phyloP scores from a whole-genome alignment of 2,329 filamentous ascomycete genomes.

The Lachnellula cervina region DNA sequence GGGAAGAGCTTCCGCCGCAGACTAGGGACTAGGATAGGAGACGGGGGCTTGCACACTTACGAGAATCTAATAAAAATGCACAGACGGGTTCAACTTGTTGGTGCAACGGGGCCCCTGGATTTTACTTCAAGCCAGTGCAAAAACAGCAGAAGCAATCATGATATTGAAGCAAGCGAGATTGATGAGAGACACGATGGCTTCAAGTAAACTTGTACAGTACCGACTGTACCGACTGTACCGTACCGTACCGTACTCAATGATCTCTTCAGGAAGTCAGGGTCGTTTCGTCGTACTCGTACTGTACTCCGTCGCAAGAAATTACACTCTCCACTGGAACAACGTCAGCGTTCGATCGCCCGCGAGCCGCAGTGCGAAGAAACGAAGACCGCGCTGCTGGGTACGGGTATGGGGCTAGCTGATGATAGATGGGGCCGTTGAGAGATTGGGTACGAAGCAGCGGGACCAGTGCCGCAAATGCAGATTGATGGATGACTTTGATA shows the following conservation, averaged over 20 bases:
- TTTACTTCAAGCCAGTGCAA: not conserved
- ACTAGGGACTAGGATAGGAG: not conserved
- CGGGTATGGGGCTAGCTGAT: not conserved
- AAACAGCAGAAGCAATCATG: not conserved
- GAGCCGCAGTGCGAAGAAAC: not conserved
- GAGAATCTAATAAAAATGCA: too few species aligned
- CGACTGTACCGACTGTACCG: too few species aligned
- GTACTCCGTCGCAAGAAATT: not conserved
- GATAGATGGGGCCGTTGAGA: not conserved
- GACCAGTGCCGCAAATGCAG: not conserved
- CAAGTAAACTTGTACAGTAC: too few species aligned
- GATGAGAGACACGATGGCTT: not conserved
- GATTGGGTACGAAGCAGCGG: not conserved
- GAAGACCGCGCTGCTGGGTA: not conserved
- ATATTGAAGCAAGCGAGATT: constrained; percentile 5
- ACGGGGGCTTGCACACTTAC: too few species aligned
- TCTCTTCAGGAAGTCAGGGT: too few species aligned
- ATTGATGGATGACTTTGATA: not conserved
- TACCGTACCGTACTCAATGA: too few species aligned
- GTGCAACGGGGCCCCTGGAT: constrained; percentile 8
- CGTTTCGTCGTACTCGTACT: not conserved
- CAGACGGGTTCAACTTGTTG: not conserved
- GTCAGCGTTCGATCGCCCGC: not conserved
- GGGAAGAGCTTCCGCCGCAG: not conserved
- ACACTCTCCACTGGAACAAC: not conserved